These are phyloP conservation scores for Triangularia verruculosa DNA, from an alignment of 2,329 filamentous ascomycete species.

Conservation along the genomic window DNA sequence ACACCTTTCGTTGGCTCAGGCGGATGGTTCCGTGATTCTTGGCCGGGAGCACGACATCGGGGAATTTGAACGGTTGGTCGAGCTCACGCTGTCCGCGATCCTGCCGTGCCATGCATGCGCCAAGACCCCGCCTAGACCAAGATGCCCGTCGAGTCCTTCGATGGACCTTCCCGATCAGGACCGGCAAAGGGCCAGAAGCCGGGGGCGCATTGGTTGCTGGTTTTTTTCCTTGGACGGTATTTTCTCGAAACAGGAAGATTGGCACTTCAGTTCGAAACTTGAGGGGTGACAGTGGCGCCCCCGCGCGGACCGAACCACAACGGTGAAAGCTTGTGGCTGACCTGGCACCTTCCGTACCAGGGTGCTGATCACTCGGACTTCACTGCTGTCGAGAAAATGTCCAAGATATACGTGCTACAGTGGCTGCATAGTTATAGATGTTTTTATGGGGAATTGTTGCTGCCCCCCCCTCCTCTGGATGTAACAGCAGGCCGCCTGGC, in stretches of 20 bases:
- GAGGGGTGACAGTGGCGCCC: neutral
- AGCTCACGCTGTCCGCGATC: neutral
- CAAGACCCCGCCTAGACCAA: conserved; percentile 9
- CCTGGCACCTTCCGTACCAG: neutral
- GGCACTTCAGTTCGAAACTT: neutral
- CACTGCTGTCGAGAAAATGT: neutral
- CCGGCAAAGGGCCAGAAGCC: conserved; percentile 2
- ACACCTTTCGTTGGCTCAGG: conserved; percentile 3
- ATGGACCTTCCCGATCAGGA: conserved; percentile 24
- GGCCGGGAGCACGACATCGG: conserved; percentile 30
- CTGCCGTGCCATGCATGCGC: neutral
- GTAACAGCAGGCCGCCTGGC: neutral
- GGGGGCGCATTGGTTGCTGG: conserved; percentile 11
- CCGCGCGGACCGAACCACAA: neutral
- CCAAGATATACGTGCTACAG: neutral
- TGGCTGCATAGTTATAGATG: neutral
- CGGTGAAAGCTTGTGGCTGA: neutral
- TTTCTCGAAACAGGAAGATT: conserved; percentile 5
- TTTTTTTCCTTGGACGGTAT: too few species aligned
- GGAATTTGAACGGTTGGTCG: conserved; percentile 12
- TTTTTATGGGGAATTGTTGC: neutral
- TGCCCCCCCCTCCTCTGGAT: neutral
- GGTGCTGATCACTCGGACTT: neutral
- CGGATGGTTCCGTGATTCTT: conserved; percentile 27
- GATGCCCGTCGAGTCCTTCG: conserved; percentile 3